Evolutionary conservation across 176 grass and related monocot genomes (phyloP).

Genomic region (Alloteropsis semialata): DNA sequence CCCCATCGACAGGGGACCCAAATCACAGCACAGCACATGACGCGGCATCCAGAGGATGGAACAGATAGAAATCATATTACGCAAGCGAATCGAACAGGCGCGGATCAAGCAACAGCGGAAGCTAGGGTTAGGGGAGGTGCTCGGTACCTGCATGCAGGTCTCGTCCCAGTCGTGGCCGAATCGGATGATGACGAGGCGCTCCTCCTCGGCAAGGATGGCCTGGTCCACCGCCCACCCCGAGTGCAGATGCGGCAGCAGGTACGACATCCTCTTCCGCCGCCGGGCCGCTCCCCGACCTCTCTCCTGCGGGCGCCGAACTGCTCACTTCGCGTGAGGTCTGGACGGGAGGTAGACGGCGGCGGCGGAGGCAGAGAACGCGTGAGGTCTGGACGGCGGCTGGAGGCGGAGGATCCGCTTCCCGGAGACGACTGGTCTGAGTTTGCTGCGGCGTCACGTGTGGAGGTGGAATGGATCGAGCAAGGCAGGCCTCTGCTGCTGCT

Average conservation of each 20-base stretch:
- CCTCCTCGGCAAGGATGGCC: constrained; percentile 98
- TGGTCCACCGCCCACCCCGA: constrained; percentile 98
- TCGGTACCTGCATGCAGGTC: constrained; percentile 87
- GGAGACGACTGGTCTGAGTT: not conserved
- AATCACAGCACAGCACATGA: not conserved
- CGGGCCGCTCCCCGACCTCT: not conserved
- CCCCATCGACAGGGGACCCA: not conserved
- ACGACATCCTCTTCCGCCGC: constrained; percentile 60
- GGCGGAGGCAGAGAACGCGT: not conserved
- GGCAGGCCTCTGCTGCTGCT: no score
- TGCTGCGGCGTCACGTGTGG: not conserved
- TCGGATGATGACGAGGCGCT: constrained; percentile 96
- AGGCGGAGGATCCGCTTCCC: not conserved
- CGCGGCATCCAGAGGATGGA: not conserved
- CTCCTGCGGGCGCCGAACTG: not conserved
- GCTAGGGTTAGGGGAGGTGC: constrained; percentile 1
- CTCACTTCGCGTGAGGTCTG: not conserved
- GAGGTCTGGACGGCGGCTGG: not conserved
- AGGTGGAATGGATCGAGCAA: not conserved
- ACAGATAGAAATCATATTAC: not conserved
- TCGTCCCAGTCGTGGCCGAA: constrained; percentile 99
- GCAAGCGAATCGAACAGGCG: not conserved
- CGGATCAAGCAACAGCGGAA: not conserved
- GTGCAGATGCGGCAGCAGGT: constrained; percentile 95
- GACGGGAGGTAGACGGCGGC: not conserved